Evolutionary conservation across 768 basidiomycete genomes (phyloP), one percentile per base, ranked within the genome.

Genomic region (Lactifluus hygrophoroides): DNA sequence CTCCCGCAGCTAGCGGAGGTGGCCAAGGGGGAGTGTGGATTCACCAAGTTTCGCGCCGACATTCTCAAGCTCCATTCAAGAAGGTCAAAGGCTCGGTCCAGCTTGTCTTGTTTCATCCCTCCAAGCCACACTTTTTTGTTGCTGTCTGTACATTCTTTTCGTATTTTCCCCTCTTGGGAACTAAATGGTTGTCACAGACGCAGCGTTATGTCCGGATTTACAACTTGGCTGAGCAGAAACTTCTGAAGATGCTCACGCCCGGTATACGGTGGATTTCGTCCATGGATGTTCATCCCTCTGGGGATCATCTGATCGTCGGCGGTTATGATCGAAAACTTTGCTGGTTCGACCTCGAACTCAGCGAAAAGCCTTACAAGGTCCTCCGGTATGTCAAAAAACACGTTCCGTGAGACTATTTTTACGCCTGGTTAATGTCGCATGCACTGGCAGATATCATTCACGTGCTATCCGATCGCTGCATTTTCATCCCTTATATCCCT

Each of bases 281-380:
- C 10, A 87, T 99, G 86, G 94, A 98, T 69, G 81, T 99, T 25
- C 96, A 99, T 72, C 91, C 95, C 21, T 87, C 88, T 51, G 92
- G 92, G 28, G 94, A 98, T 67, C 94, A 99, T 76, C 76, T 99
- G 60, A 92, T 99, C 61, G 90, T 99, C 50, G 96, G 96, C 58
- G 92, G 92, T 47, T 98, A 98, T 71, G 96, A 99, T 75, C 86
- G 90, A 65, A 96, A 97, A 71, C 75, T 99, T 16, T 94, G 93
- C 71, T 99, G 96, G 96, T 98, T 98, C 71, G 96, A 99, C 75
- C 77, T 99, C 64, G 96, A 98, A 68, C 83, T 99, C 55, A 91
- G 88, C 65, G 88, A 90, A 62, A 96, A 95, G 71, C 96, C 96
- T 1, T 99, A 95, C 80, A 97, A 96, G 74, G 84, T 96, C 54